A percentile compares a stretch with the other conserved stretches of the same genome.
These are phyloP conservation scores for Sporisorium scitamineum DNA, from an alignment of 1,284 basidiomycete species.

Conservation along the genomic window DNA sequence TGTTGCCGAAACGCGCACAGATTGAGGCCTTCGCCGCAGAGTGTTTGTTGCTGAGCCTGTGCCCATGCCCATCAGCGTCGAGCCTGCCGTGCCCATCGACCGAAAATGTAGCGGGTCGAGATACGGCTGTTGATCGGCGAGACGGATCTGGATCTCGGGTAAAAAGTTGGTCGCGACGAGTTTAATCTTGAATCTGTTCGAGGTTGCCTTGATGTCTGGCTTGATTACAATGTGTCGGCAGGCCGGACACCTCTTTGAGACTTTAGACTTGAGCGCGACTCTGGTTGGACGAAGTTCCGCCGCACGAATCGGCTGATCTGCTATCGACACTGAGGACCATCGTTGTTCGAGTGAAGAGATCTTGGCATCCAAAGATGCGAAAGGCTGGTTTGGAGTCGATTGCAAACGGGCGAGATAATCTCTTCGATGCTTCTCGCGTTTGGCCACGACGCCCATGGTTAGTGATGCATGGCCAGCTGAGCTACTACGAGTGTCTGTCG, in stretches of 20 bases:
- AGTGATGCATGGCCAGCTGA: neutral
- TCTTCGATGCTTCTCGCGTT: constrained; percentile 78
- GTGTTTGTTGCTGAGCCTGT: constrained; percentile 9
- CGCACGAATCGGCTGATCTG: constrained; percentile 73
- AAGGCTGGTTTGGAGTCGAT: constrained; percentile 18
- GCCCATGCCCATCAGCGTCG: neutral
- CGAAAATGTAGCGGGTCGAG: constrained; percentile 30
- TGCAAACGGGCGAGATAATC: constrained; percentile 70
- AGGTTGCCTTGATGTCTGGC: constrained; percentile 94
- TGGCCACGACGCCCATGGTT: constrained; percentile 34
- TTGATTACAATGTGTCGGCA: constrained; percentile 98
- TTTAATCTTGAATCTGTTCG: constrained; percentile 95
- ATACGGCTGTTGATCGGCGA: constrained; percentile 41
- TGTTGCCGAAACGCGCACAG: constrained; percentile 10
- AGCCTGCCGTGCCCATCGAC: neutral
- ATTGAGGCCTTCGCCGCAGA: constrained; percentile 28
- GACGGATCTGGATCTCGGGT: constrained; percentile 78
- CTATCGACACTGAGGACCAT: constrained; percentile 75
- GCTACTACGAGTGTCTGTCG: constrained; percentile 14
- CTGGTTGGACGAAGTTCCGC: constrained; percentile 82
- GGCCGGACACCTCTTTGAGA: constrained; percentile 91
- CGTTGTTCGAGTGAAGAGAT: constrained; percentile 81
- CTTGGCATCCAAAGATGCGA: constrained; percentile 62
- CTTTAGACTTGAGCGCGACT: constrained; percentile 90
- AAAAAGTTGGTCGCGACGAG: constrained; percentile 93